Conservation (phyloP, 2,329 filamentous ascomycete genomes). For the Coniochaeta prunicola region DNA sequence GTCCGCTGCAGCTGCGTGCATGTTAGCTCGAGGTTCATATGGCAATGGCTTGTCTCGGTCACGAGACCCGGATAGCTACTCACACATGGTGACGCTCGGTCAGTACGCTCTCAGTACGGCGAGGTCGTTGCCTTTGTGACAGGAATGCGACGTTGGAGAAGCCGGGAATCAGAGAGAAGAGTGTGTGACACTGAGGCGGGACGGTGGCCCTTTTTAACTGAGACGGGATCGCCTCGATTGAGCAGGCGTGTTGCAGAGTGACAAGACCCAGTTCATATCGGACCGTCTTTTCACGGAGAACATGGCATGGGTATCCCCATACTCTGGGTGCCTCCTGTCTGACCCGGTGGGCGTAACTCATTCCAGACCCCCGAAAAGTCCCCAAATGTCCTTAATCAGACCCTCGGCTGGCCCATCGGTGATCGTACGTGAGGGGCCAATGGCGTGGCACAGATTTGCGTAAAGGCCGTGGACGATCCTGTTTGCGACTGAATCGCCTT, state of each 20-base stretch:
- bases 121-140: not conserved
- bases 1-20: not conserved
- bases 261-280: not conserved
- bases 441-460: not conserved
- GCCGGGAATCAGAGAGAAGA: not conserved
- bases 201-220: not conserved
- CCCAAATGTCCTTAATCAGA: not conserved
- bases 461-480: not conserved
- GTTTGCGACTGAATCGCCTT: not conserved
- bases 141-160: not conserved
- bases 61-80: not conserved
- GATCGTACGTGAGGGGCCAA: not conserved
- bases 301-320: not conserved
- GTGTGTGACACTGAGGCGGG: not conserved
- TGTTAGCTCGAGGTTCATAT: no score
- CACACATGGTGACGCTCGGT: conserved; percentile 1
- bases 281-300: not conserved
- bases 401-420: not conserved
- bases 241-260: not conserved
- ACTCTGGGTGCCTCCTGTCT: not conserved
- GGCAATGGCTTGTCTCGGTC: no score
- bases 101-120: not conserved
- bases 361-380: not conserved
- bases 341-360: not conserved
- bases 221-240: not conserved